Percentiles rank a stretch among this genome's conserved stretches.
Evolutionary conservation across 768 basidiomycete genomes (phyloP).

Genomic region (Termitomyces sp.): DNA sequence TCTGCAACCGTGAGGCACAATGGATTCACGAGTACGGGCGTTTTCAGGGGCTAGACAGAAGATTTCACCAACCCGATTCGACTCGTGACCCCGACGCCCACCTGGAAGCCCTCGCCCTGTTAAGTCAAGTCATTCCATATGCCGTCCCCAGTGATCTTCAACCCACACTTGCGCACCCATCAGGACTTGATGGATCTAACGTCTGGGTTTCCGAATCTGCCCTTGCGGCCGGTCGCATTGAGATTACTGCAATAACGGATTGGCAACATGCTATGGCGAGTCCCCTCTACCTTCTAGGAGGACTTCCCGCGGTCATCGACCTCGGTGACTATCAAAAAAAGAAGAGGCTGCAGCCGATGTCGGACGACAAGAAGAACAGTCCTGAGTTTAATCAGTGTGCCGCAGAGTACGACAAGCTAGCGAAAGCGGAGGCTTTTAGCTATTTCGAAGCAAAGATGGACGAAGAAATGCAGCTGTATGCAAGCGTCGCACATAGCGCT

Average conservation of each 20-base stretch:
- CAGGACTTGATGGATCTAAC: not conserved
- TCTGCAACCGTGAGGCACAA: not conserved
- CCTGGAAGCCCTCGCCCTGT: not conserved
- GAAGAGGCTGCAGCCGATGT: not conserved
- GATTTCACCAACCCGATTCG: not conserved
- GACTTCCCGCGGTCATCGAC: not conserved
- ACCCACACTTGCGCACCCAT: not conserved
- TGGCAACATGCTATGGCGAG: not conserved
- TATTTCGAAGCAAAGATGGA: not conserved
- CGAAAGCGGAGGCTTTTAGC: not conserved
- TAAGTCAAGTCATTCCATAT: not conserved
- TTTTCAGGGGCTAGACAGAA: not conserved
- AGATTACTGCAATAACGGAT: not conserved
- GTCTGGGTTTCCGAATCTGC: constrained; percentile 3
- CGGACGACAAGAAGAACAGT: not conserved
- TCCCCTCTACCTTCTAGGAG: not conserved
- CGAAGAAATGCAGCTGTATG: not conserved
- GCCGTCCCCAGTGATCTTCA: not conserved
- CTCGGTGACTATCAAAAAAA: not conserved
- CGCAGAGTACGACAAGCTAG: not conserved
- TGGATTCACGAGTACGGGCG: not conserved
- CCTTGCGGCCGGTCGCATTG: not conserved
- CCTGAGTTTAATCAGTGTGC: not conserved
- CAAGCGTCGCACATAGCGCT: not conserved
- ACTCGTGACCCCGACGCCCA: not conserved